Evolutionary conservation across 345 rosid genomes (phyloP), one percentile per base, ranked within the genome.

Genomic region (Eutrema yunnanense): DNA sequence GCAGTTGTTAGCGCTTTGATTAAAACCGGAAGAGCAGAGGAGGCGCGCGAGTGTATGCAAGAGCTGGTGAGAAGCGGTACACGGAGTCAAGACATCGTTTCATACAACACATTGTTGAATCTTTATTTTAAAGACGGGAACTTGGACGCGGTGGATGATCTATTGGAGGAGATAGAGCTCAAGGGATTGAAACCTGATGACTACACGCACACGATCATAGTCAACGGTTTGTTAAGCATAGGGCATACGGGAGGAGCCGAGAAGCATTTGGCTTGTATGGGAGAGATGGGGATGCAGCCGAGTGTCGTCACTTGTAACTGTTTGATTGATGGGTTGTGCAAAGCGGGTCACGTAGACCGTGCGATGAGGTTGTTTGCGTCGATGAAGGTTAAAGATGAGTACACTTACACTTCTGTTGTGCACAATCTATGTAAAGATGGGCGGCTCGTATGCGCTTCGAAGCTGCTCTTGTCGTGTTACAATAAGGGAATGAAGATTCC

Each of bases 361-460:
- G 96, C 96, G 19, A 53, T 88, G 80, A 78, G 78, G 58, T 41
- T 86, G 53, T 88, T 79, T 42, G 79, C 80, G 38, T 84, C 88
- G 13, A 85, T 89, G 90, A 79, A 86, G 69, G 72, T 57, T 29
- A 83, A 59, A 78, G 98, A 94, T 80, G 82, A 93, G 47, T 91
- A 76, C 67, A 88, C 92, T 13, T 91, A 87, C 69, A 77, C 98
- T 34, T 83, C 87, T 9, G 69, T 94, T 71, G 87, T 94, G 51
- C 87, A 91, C 71, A 86, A 87, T 73, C 91, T 94, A 72, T 91
- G 95, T 71, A 87, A 84, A 81, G 87, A 75, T 3, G 44, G 84
- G 69, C 73, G 82, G 76, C 75, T 78, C 19, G 75, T 37, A 8
- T 75, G 62, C 67, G 98, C 97, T 34, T 84, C 94, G 50, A 82